Base-by-base conservation (phyloP, 352 stramenopile species). In the Nothophytophthora sp. region DNA sequence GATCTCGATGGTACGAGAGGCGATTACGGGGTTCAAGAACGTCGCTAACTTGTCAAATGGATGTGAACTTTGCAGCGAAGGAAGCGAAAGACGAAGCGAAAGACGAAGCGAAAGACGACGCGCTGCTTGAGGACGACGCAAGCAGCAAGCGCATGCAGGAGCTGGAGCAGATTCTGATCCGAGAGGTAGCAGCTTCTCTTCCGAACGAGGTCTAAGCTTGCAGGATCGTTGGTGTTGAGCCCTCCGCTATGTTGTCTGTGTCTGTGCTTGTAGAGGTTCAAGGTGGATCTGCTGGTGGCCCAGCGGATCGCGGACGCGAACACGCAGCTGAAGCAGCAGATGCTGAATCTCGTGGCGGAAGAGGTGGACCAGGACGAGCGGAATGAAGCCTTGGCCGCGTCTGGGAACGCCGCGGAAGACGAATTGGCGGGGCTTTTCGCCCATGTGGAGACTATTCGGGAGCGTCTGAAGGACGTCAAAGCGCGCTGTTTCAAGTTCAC, bases 271-370 rank as follows among this genome's bases (percentile, higher is more conserved):
- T 13, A 92, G 81, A 64, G 80, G 5, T 68, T 90, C 12, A 90
- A 90, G 47, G 81, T 92, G 11, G 81, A 92, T 50, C 36, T 92
- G 6, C 56, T 92, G 8, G 76, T 92, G 8, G 77, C 81, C 0
- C 81, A 92, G 36, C 72, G 81, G 10, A 78, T 87, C 28, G 73
- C 81, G 0, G 75, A 89, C 15, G 64, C 68, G 4, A 90, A 92
- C 24, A 48, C 63, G 0, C 33, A 68, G 22, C 66, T 88, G 47
- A 88, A 88, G 43, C 61, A 74, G 37, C 75, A 86, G 45, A 81
- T 92, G 75, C 58, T 86, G 8, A 76, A 87, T 39, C 61, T 92
- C 33, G 65, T 66, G 0, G 64, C 69, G 1, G 50, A 61, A 0
- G 72, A 75, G 34, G 40, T 72, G n/a, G 44, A 45, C 27, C 49